Evolutionary conservation across 2,329 filamentous ascomycete species (phyloP).

Genomic region (Diplodia seriata): DNA sequence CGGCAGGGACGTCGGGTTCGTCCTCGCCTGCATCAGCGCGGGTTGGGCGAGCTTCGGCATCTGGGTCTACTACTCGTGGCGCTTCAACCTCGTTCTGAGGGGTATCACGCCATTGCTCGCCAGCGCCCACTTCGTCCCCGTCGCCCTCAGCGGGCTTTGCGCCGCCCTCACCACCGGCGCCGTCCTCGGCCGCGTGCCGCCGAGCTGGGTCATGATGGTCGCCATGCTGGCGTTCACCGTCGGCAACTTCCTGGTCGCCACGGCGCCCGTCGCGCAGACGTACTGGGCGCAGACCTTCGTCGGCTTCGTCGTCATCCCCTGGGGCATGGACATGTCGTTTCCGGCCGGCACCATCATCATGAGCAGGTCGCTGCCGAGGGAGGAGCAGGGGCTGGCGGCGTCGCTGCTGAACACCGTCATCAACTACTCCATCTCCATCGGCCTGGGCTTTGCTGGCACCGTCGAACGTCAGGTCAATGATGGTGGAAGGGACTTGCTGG

Average conservation of each 20-base stretch:
- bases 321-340: constrained; percentile 44
- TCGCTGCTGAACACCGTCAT: constrained; percentile 67
- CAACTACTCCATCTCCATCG: constrained; percentile 72
- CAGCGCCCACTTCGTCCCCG: constrained; percentile 40
- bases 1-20: constrained; percentile 60
- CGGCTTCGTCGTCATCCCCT: constrained; percentile 33
- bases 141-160: constrained; percentile 26
- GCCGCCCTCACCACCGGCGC: constrained; percentile 32
- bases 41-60: constrained; percentile 47
- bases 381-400: constrained; percentile 60
- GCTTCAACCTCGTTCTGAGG: constrained; percentile 40
- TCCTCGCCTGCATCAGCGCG: constrained; percentile 60
- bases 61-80: constrained; percentile 43
- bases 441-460: constrained; percentile 70
- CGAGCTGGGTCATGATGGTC: constrained; percentile 31
- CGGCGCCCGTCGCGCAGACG: constrained; percentile 43
- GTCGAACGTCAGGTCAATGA: constrained; percentile 53
- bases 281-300: constrained; percentile 46
- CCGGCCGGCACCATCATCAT: constrained; percentile 41
- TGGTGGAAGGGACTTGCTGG: neutral
- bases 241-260: constrained; percentile 45
- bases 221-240: constrained; percentile 31
- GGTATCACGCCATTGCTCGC: constrained; percentile 39
- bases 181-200: constrained; percentile 23
- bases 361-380: constrained; percentile 37